Evolutionary conservation across 2,329 filamentous ascomycete species (phyloP).

Genomic region (Hymenoscyphus scutula): DNA sequence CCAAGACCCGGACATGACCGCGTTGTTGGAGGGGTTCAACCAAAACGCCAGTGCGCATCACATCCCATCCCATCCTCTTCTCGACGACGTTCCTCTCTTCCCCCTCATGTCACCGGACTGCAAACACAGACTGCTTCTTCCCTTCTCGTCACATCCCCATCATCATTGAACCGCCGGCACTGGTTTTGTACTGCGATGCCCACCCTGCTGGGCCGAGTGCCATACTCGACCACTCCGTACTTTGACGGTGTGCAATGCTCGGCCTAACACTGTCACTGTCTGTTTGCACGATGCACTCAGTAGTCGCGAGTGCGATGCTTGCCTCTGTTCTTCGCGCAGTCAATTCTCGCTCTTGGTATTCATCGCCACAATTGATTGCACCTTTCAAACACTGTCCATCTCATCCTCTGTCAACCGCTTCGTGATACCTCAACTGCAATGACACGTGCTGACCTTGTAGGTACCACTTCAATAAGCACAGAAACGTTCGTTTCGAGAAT

Average conservation of each 20-base stretch:
- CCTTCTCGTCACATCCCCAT: constrained; percentile 29
- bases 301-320: neutral
- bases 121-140: constrained; percentile 32
- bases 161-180: neutral
- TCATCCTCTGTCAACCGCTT: constrained; percentile 30
- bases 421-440: constrained; percentile 35
- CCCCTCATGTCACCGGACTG: constrained; percentile 30
- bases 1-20: constrained; percentile 29
- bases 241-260: constrained; percentile 6
- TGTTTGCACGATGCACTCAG: constrained; percentile 21
- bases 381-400: constrained; percentile 13
- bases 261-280: constrained; percentile 34
- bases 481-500: constrained; percentile 35
- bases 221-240: neutral
- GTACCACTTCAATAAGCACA: constrained; percentile 32
- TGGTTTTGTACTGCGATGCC: constrained; percentile 22
- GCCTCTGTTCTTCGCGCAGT: neutral
- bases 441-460: constrained; percentile 38
- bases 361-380: neutral
- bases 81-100: constrained; percentile 14
- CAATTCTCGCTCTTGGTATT: neutral
- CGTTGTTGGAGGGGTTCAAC: constrained; percentile 22
- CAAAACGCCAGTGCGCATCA: constrained; percentile 18
- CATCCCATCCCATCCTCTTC: no score
- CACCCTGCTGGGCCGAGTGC: constrained; percentile 10